phyloP scores from a whole-genome alignment of 2,329 filamentous ascomycete genomes.

The Paradendryphiella salina region DNA sequence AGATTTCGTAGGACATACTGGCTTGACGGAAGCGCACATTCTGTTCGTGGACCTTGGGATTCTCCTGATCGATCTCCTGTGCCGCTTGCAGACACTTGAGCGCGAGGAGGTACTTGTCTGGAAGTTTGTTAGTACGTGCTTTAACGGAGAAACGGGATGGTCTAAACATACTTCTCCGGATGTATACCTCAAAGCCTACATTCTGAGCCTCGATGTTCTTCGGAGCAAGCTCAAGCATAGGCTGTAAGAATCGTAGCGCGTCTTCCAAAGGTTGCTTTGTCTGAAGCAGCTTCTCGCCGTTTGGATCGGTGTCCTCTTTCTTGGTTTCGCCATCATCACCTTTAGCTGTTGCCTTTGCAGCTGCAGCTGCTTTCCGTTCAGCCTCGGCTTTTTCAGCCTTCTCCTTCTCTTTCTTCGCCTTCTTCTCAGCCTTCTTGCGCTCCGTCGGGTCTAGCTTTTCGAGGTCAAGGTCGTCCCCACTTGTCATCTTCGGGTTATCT shows the following conservation, averaged over 20 bases:
- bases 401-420: conserved; percentile 75
- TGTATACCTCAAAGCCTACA: conserved; percentile 86
- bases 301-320: conserved; percentile 89
- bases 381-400: conserved; percentile 76
- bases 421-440: conserved; percentile 85
- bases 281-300: conserved; percentile 76
- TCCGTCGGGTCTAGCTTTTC: conserved; percentile 61
- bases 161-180: conserved; percentile 71
- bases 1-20: conserved; percentile 34
- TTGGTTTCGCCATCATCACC: conserved; percentile 67
- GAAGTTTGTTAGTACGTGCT: conserved; percentile 15
- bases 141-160: neutral
- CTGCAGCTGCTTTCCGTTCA: conserved; percentile 79
- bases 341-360: conserved; percentile 58
- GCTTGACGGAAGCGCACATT: conserved; percentile 68
- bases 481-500: conserved; percentile 70
- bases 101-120: conserved; percentile 85
- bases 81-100: conserved; percentile 82
- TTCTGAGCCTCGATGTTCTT: conserved; percentile 80
- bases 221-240: conserved; percentile 79
- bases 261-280: conserved; percentile 83
- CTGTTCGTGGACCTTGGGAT: conserved; percentile 77
- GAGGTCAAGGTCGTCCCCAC: conserved; percentile 63
- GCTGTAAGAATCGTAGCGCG: conserved; percentile 81
- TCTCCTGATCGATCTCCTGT: conserved; percentile 66